Percentiles rank a stretch among this genome's conserved stretches.
phyloP scores from a whole-genome alignment of 805 yeast genomes.

The Jamesozyma lodderae region DNA sequence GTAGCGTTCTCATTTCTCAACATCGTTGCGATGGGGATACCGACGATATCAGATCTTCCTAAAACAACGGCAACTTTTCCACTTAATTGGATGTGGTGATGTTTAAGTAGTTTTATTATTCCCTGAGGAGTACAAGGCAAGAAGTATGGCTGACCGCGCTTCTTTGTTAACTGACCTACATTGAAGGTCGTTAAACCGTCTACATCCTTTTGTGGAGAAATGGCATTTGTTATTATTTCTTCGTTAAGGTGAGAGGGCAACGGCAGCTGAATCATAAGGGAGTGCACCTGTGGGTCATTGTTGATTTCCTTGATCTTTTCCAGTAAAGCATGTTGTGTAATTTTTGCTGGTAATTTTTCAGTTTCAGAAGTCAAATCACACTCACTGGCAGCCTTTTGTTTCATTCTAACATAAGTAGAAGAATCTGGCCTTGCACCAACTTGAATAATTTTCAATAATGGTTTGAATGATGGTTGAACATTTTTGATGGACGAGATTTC shows the following conservation, averaged over 20 bases:
- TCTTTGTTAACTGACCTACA: conserved; percentile 68
- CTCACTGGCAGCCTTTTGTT: conserved; percentile 65
- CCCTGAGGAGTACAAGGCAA: conserved; percentile 85
- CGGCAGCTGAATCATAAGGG: conserved; percentile 70
- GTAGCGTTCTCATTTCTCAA: conserved; percentile 65
- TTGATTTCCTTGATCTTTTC: conserved; percentile 48
- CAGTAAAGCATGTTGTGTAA: conserved; percentile 48
- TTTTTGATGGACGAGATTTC: conserved; percentile 28
- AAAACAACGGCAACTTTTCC: conserved; percentile 76
- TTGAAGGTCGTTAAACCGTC: conserved; percentile 77
- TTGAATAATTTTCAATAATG: conserved; percentile 62
- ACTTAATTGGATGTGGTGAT: conserved; percentile 43
- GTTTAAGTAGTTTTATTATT: conserved; percentile 52
- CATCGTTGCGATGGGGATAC: conserved; percentile 67
- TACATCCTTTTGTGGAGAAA: conserved; percentile 60
- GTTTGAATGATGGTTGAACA: conserved; percentile 47
- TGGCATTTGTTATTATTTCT: conserved; percentile 56
- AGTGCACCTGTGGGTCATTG: conserved; percentile 52
- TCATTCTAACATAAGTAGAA: conserved; percentile 73
- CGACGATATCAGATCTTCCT: conserved; percentile 82
- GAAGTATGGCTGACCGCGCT: conserved; percentile 60
- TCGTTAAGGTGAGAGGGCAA: conserved; percentile 65
- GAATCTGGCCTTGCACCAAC: conserved; percentile 75
- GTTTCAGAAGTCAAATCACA: conserved; percentile 57
- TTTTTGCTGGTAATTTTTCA: conserved; percentile 47